phyloP scores from a whole-genome alignment of 2,329 filamentous ascomycete species.

The Pestalotiopsis fici region DNA sequence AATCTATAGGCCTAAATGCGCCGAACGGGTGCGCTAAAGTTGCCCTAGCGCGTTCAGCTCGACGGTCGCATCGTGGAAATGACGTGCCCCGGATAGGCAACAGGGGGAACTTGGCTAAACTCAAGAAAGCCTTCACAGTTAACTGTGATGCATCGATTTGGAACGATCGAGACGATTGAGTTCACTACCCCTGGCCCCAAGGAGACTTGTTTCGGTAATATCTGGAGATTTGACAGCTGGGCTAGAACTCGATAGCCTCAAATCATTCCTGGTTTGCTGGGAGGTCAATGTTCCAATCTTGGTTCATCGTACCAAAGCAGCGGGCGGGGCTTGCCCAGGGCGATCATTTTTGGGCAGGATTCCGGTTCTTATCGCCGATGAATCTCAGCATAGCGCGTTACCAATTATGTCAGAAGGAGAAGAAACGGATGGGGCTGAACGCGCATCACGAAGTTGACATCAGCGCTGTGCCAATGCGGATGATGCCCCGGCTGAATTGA shows the following conservation, averaged over 20 bases:
- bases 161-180: background rate
- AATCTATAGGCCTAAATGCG: background rate
- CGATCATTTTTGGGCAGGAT: background rate
- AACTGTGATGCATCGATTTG: background rate
- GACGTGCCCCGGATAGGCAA: background rate
- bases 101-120: background rate
- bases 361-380: background rate
- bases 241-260: background rate
- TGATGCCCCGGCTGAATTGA: no score
- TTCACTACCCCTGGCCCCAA: background rate
- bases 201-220: background rate
- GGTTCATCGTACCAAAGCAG: background rate
- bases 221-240: background rate
- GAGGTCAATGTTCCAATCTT: background rate
- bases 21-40: background rate
- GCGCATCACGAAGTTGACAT: no score
- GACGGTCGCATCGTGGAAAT: background rate
- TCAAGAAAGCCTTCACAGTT: background rate
- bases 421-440: no score
- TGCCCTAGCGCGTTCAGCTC: conserved; percentile 2
- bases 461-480: no score
- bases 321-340: background rate
- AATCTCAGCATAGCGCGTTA: background rate
- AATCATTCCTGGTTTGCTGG: background rate
- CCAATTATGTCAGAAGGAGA: no score